Conservation (phyloP, 2,329 filamentous ascomycete species). For the Huntiella savannae region DNA sequence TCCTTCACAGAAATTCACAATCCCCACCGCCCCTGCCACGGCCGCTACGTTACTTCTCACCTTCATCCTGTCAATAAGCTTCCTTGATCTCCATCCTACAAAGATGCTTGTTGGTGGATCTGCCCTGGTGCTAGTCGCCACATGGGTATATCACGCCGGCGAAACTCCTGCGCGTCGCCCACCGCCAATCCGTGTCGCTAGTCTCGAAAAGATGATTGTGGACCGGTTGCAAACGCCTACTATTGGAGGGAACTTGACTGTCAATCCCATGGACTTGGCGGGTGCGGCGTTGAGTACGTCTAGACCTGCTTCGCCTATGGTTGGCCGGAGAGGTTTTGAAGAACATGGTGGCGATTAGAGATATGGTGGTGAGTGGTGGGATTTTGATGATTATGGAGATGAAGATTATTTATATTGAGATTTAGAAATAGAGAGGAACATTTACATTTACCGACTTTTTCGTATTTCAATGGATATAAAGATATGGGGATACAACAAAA, state of each 20-base stretch:
- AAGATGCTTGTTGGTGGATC: constrained; percentile 71
- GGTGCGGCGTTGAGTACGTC: constrained; percentile 7
- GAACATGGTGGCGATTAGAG: neutral
- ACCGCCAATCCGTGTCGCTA: constrained; percentile 47
- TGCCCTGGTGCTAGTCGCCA: constrained; percentile 56
- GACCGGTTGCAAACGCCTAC: constrained; percentile 26
- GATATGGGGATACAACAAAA: neutral
- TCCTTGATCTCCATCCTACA: constrained; percentile 66
- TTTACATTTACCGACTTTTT: too few species aligned
- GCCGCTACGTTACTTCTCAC: constrained; percentile 82
- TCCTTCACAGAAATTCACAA: constrained; percentile 30
- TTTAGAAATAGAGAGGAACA: neutral
- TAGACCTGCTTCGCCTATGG: constrained; percentile 10
- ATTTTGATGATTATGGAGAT: neutral
- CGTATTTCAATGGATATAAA: neutral
- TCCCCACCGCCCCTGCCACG: constrained; percentile 84
- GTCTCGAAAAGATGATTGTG: constrained; percentile 56
- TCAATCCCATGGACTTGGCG: constrained; percentile 9
- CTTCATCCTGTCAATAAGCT: constrained; percentile 64
- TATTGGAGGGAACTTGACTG: constrained; percentile 6
- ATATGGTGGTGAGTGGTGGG: neutral
- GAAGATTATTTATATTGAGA: constrained; percentile 1
- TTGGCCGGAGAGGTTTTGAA: constrained; percentile 10
- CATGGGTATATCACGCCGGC: constrained; percentile 61
- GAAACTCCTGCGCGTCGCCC: constrained; percentile 38